Percentiles rank a stretch among this genome's conserved stretches.
Conservation (phyloP, 73 alveolate genomes). For the Paramecium tetraurelia region DNA sequence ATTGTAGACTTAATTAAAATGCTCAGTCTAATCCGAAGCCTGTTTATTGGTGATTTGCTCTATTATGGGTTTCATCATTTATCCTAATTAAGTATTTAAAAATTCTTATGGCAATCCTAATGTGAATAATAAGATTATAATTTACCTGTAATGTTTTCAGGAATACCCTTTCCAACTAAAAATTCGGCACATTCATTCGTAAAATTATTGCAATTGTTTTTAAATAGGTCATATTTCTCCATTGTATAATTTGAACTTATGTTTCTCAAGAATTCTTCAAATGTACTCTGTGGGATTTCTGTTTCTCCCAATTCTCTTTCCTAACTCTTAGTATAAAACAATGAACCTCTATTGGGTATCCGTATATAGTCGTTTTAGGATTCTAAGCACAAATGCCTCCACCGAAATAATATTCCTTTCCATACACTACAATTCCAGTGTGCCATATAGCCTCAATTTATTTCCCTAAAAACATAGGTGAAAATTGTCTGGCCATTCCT, state of each 20-base stretch:
- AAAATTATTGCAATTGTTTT: conserved; percentile 96
- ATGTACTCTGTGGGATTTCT: conserved; percentile 84
- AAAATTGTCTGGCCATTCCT: conserved; percentile 91
- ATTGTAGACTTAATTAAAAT: neutral
- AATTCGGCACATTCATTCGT: conserved; percentile 94
- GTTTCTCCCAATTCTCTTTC: conserved; percentile 87
- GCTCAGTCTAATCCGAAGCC: neutral
- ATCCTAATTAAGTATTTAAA: conserved; percentile 91
- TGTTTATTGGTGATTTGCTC: conserved; percentile 65
- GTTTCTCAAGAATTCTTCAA: conserved; percentile 81
- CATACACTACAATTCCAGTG: conserved; percentile 90
- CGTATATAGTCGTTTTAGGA: conserved; percentile 93
- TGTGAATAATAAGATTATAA: neutral
- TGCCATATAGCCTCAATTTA: conserved; percentile 98
- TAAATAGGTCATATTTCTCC: conserved; percentile 87
- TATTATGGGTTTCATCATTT: conserved; percentile 92
- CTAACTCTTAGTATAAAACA: neutral
- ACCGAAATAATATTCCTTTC: conserved; percentile 95
- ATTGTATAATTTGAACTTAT: conserved; percentile 78
- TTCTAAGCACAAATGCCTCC: conserved; percentile 95
- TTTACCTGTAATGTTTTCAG: conserved; percentile 79
- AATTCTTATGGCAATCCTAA: conserved; percentile 86
- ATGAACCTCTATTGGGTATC: conserved; percentile 79
- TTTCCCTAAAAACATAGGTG: conserved; percentile 80
- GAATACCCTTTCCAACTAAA: conserved; percentile 87